A percentile compares a stretch with the other conserved stretches of the same genome.
Conservation (phyloP, 371 early-diverging fungal genomes). For the Rhizopus sp. region DNA sequence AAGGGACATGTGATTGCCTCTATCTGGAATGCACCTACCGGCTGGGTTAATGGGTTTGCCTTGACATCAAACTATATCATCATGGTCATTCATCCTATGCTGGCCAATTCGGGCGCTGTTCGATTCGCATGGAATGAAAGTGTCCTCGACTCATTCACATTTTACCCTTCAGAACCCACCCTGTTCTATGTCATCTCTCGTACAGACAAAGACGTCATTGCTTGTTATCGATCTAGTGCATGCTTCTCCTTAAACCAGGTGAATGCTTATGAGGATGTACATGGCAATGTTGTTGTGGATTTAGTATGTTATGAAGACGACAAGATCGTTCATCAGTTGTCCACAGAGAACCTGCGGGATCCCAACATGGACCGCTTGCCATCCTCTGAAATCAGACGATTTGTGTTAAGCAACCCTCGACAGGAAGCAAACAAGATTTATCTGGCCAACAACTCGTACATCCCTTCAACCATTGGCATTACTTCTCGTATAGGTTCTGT, state of each 20-base stretch:
- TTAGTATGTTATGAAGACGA: conserved; percentile 66
- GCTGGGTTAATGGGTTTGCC: conserved; percentile 71
- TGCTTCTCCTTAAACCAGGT: conserved; percentile 72
- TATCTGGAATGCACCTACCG: conserved; percentile 60
- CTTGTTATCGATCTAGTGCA: conserved; percentile 62
- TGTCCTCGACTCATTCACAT: conserved; percentile 66
- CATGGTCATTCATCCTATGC: conserved; percentile 58
- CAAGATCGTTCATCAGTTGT: conserved; percentile 59
- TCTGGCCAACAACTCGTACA: conserved; percentile 29
- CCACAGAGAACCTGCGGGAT: conserved; percentile 52
- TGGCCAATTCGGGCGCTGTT: conserved; percentile 58
- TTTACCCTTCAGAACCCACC: conserved; percentile 54
- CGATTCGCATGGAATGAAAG: conserved; percentile 70
- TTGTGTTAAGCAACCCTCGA: conserved; percentile 54
- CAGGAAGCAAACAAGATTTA: conserved; percentile 49
- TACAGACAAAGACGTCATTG: conserved; percentile 60
- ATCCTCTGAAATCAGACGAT: conserved; percentile 64
- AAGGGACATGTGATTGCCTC: conserved; percentile 64
- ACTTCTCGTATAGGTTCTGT: conserved; percentile 29
- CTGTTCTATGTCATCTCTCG: conserved; percentile 72
- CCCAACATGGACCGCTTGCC: conserved; percentile 45
- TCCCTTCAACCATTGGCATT: conserved; percentile 31
- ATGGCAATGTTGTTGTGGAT: conserved; percentile 62
- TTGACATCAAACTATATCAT: conserved; percentile 72
- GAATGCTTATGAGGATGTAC: conserved; percentile 72